Evolutionary conservation across 495 filamentous ascomycete species (phyloP).

Genomic region (Penicillium ucsense): DNA sequence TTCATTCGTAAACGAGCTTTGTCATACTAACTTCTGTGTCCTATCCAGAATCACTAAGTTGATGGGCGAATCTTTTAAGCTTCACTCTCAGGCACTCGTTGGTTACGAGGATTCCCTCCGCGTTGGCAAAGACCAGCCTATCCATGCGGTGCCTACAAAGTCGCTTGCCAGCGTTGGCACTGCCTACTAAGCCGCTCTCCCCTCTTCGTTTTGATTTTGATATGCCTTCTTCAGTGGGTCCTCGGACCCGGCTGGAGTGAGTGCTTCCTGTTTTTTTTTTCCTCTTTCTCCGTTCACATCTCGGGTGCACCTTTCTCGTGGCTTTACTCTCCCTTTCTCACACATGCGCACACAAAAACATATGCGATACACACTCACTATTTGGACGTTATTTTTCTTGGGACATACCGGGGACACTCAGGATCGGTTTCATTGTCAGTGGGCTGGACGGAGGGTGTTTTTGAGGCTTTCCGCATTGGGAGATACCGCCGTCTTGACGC

Average conservation of each 20-base stretch:
- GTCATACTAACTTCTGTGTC: constrained; percentile 35
- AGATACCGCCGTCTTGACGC: constrained; percentile 27
- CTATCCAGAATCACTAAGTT: constrained; percentile 77
- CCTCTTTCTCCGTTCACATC: constrained; percentile 1
- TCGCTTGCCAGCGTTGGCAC: constrained; percentile 38
- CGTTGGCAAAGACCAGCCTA: constrained; percentile 37
- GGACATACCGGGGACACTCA: constrained; percentile 23
- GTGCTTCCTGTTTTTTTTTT: constrained; percentile 6
- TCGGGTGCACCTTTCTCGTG: constrained; percentile 5
- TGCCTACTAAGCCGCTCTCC: constrained; percentile 29
- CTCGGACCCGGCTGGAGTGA: neutral
- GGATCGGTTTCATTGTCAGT: constrained; percentile 25
- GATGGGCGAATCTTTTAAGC: constrained; percentile 97
- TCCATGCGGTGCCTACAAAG: constrained; percentile 38
- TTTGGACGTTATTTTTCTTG: constrained; percentile 21
- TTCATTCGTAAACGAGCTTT: neutral
- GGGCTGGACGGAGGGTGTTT: constrained; percentile 27
- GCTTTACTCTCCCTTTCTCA: constrained; percentile 12
- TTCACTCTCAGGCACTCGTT: constrained; percentile 86
- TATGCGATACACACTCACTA: constrained; percentile 15
- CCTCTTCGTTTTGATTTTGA: constrained; percentile 9
- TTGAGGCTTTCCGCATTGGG: constrained; percentile 15
- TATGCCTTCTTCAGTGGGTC: constrained; percentile 1
- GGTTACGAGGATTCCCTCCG: constrained; percentile 77
- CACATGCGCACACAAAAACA: no score